Evolutionary conservation across 345 rosid species (phyloP).

Genomic region (Populus pruinosa): DNA sequence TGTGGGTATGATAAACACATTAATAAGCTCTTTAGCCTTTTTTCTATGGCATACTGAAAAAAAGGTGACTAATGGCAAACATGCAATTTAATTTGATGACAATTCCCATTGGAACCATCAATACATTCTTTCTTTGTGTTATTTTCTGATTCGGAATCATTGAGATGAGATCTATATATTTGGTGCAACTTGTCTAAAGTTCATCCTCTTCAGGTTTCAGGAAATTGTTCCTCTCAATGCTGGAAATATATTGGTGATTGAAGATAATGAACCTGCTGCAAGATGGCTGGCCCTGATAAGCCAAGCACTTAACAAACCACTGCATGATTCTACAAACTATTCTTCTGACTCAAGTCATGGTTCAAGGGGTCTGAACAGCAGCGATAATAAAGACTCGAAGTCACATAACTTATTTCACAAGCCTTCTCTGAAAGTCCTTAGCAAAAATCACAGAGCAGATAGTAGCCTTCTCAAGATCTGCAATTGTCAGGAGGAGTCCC

Average conservation of each 20-base stretch:
- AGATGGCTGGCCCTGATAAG: slow-evolving; percentile 85
- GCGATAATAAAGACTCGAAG: slow-evolving; percentile 44
- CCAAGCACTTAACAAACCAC: slow-evolving; percentile 72
- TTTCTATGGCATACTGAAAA: not conserved
- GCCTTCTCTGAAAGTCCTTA: slow-evolving; percentile 69
- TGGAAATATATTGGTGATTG: slow-evolving; percentile 85
- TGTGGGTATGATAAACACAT: slow-evolving; percentile 64
- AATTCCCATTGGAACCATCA: not conserved
- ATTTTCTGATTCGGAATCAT: not conserved
- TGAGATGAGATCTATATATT: not conserved
- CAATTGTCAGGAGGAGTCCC: slow-evolving; percentile 55
- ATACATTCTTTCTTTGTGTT: not conserved
- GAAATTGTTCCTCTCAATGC: slow-evolving; percentile 94
- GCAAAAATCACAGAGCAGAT: slow-evolving; percentile 61
- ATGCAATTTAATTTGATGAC: not conserved
- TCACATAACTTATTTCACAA: slow-evolving; percentile 64
- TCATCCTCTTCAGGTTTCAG: slow-evolving; percentile 60
- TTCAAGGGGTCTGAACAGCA: slow-evolving; percentile 18
- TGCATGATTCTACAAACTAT: slow-evolving; percentile 30
- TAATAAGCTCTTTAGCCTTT: not conserved
- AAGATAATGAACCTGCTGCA: slow-evolving; percentile 95
- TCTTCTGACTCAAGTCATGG: slow-evolving; percentile 30
- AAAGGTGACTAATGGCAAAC: not conserved
- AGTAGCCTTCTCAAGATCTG: slow-evolving; percentile 68
- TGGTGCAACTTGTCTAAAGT: not conserved